A percentile compares a stretch with the other conserved stretches of the same genome.
phyloP scores from a whole-genome alignment of 2,329 filamentous ascomycete genomes.

The Diplodia seriata region DNA sequence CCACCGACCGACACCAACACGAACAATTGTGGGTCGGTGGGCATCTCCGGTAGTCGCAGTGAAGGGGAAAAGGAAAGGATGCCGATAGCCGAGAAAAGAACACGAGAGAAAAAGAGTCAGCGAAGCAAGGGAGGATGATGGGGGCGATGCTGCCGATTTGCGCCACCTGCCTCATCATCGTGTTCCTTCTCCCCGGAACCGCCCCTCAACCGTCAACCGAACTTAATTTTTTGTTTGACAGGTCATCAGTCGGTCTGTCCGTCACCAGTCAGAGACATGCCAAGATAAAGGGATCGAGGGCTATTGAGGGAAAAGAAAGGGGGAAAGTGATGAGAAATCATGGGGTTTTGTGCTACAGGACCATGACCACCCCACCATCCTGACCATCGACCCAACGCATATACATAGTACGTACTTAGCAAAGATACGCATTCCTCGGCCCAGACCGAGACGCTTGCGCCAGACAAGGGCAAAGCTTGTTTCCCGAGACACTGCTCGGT shows the following conservation, averaged over 20 bases:
- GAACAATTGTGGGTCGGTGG: not conserved
- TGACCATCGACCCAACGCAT: too few species aligned
- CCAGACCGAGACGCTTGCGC: not conserved
- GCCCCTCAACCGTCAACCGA: not conserved
- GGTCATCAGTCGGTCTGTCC: too few species aligned
- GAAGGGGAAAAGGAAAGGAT: not conserved
- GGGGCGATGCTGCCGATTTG: not conserved
- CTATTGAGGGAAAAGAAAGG: not conserved
- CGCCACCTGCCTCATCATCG: slow-evolving; percentile 1
- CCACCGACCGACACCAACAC: not conserved
- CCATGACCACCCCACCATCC: not conserved
- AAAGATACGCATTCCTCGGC: not conserved
- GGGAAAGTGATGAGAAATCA: not conserved
- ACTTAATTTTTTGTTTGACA: not conserved
- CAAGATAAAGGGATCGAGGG: not conserved
- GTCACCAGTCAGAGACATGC: not conserved
- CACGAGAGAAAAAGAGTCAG: not conserved
- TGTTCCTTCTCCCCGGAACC: not conserved
- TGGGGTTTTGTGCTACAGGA: not conserved
- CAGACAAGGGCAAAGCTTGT: slow-evolving; percentile 3
- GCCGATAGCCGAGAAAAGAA: not conserved
- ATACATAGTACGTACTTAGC: not conserved
- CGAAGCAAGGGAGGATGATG: not conserved
- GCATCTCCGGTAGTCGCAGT: not conserved
- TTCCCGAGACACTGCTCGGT: slow-evolving; percentile 18